phyloP scores from a whole-genome alignment of 805 yeast species.

The Spencermartinsiella europaea region DNA sequence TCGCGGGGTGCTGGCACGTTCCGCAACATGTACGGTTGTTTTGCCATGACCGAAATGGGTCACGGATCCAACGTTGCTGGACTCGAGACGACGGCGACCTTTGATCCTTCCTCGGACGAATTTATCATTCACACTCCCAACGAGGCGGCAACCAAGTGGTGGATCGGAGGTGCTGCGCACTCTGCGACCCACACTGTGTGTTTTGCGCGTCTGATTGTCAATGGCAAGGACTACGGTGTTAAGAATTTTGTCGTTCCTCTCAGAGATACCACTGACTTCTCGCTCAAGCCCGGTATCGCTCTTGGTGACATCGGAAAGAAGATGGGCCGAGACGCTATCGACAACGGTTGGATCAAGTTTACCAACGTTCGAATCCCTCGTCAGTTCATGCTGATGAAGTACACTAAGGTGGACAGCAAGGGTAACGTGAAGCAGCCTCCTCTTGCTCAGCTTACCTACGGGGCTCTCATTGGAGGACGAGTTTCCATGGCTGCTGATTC shows the following conservation, averaged over 20 bases:
- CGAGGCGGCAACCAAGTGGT: constrained; percentile 93
- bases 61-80: constrained; percentile 95
- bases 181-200: constrained; percentile 84
- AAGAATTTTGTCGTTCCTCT: constrained; percentile 89
- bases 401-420: constrained; percentile 61
- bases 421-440: constrained; percentile 77
- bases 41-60: constrained; percentile 88
- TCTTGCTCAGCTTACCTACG: constrained; percentile 81
- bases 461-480: constrained; percentile 83
- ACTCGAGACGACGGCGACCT: constrained; percentile 87
- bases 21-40: constrained; percentile 63
- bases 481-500: constrained; percentile 87
- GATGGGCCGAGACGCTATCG: constrained; percentile 95
- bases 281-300: constrained; percentile 70
- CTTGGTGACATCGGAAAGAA: constrained; percentile 92
- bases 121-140: constrained; percentile 83
- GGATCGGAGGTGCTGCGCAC: constrained; percentile 98
- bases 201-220: constrained; percentile 76
- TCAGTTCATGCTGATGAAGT: constrained; percentile 74
- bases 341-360: constrained; percentile 96
- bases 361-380: constrained; percentile 78
- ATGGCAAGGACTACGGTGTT: constrained; percentile 86
- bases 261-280: constrained; percentile 62
- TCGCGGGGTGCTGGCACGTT: constrained; percentile 43
- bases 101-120: constrained; percentile 56